These are phyloP conservation scores for Cladophialophora bantiana DNA, from an alignment of 2,329 filamentous ascomycete genomes.

Conservation along the genomic window DNA sequence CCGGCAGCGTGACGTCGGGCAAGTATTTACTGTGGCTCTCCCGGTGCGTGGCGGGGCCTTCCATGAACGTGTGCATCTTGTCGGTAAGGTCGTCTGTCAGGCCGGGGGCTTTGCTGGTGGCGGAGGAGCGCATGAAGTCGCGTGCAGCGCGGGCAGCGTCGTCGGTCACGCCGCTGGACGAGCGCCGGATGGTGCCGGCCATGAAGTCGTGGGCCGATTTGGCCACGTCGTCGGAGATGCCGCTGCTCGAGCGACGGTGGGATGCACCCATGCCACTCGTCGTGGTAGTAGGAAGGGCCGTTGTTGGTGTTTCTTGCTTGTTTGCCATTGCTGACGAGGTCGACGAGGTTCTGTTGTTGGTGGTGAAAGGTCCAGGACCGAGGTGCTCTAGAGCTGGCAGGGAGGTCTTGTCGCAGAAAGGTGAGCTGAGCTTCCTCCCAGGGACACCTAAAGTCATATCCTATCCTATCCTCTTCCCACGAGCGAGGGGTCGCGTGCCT, in stretches of 20 bases:
- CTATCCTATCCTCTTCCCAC: background rate
- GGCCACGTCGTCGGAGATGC: slow-evolving; percentile 33
- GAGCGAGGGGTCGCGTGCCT: slow-evolving; percentile 29
- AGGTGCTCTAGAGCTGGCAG: background rate
- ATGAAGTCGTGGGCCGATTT: slow-evolving; percentile 36
- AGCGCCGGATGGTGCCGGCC: slow-evolving; percentile 32
- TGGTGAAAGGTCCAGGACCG: background rate
- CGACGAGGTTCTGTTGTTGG: background rate
- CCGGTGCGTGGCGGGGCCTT: slow-evolving; percentile 30
- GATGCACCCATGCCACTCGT: slow-evolving; percentile 16
- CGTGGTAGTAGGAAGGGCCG: slow-evolving; percentile 18
- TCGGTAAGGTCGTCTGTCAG: slow-evolving; percentile 33
- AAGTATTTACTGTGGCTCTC: slow-evolving; percentile 35
- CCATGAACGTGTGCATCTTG: slow-evolving; percentile 32
- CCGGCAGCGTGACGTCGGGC: slow-evolving; percentile 33
- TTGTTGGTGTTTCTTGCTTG: slow-evolving; percentile 21
- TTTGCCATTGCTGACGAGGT: slow-evolving; percentile 10
- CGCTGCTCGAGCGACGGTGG: slow-evolving; percentile 33
- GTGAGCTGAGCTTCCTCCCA: background rate
- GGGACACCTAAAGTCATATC: slow-evolving; percentile 12
- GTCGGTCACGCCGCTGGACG: slow-evolving; percentile 32
- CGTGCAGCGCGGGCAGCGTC: slow-evolving; percentile 29
- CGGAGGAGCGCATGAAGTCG: slow-evolving; percentile 25
- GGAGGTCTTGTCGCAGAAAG: background rate
- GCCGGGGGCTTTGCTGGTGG: slow-evolving; percentile 16